phyloP scores from a whole-genome alignment of 2,329 filamentous ascomycete genomes.

The Fusarium kyushuense region DNA sequence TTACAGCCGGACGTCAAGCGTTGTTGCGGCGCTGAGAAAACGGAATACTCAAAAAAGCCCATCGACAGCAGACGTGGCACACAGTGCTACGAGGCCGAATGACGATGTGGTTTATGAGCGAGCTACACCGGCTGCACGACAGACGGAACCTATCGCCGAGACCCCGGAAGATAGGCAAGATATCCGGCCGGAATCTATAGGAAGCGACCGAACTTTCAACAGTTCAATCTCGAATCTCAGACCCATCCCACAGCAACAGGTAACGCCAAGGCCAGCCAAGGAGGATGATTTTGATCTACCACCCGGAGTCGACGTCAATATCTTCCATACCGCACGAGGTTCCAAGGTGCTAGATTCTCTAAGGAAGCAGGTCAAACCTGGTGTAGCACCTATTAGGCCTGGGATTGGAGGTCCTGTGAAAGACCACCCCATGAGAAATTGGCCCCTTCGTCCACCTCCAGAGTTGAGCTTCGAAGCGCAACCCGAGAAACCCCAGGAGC shows the following conservation, averaged over 20 bases:
- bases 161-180: constrained; percentile 9
- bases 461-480: constrained; percentile 8
- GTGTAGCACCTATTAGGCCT: constrained; percentile 13
- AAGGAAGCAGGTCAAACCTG: constrained; percentile 45
- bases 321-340: constrained; percentile 62
- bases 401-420: constrained; percentile 46
- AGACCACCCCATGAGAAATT: constrained; percentile 55
- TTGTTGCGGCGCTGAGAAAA: constrained; percentile 53
- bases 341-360: constrained; percentile 59
- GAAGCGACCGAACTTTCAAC: constrained; percentile 16
- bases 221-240: constrained; percentile 24
- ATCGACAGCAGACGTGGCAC: constrained; percentile 7
- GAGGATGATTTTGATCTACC: constrained; percentile 53
- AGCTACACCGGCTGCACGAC: constrained; percentile 22
- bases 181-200: constrained; percentile 11
- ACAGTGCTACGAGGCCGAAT: neutral
- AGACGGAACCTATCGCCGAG: constrained; percentile 23
- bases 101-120: constrained; percentile 28
- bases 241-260: constrained; percentile 14
- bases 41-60: constrained; percentile 27
- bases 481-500: constrained; percentile 9
- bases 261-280: constrained; percentile 16
- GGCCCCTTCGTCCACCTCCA: constrained; percentile 48
- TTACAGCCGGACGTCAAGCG: constrained; percentile 61
- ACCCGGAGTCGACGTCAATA: constrained; percentile 58